A percentile compares a stretch with the other conserved stretches of the same genome.
phyloP scores from a whole-genome alignment of 2,329 filamentous ascomycete species.

The Blumeria graminis region DNA sequence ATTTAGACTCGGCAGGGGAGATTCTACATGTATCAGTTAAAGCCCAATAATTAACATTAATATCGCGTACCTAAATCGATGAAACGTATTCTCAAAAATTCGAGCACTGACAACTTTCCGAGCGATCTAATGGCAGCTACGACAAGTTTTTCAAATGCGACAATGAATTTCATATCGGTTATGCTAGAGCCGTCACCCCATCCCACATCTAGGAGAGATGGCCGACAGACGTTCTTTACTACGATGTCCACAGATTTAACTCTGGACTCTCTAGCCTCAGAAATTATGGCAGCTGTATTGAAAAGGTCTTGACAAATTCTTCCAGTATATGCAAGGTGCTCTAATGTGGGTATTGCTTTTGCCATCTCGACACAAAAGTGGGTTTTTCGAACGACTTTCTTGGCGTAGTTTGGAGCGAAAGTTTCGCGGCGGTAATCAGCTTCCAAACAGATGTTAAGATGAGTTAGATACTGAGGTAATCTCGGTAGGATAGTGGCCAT shows the following conservation, averaged over 20 bases:
- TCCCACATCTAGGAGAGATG: conserved; percentile 11
- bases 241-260: conserved; percentile 46
- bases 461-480: conserved; percentile 32
- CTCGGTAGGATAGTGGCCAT: conserved; percentile 37
- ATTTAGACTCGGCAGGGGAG: conserved; percentile 43
- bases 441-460: conserved; percentile 44
- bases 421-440: conserved; percentile 44
- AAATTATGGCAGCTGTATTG: conserved; percentile 26
- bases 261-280: conserved; percentile 21
- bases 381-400: conserved; percentile 29
- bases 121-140: conserved; percentile 36
- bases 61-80: conserved; percentile 37
- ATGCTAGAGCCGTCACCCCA: conserved; percentile 46
- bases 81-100: conserved; percentile 46
- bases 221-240: conserved; percentile 50
- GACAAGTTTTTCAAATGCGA: conserved; percentile 44
- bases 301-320: conserved; percentile 49
- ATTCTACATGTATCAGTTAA: conserved; percentile 26
- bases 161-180: conserved; percentile 47
- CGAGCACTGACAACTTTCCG: conserved; percentile 30
- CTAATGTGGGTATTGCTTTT: conserved; percentile 31
- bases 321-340: conserved; percentile 48
- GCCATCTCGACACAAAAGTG: conserved; percentile 45
- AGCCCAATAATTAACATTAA: neutral
- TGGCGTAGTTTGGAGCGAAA: conserved; percentile 32